These are phyloP conservation scores for Lentinus tigrinus DNA, from an alignment of 768 basidiomycete species.

Conservation along the genomic window DNA sequence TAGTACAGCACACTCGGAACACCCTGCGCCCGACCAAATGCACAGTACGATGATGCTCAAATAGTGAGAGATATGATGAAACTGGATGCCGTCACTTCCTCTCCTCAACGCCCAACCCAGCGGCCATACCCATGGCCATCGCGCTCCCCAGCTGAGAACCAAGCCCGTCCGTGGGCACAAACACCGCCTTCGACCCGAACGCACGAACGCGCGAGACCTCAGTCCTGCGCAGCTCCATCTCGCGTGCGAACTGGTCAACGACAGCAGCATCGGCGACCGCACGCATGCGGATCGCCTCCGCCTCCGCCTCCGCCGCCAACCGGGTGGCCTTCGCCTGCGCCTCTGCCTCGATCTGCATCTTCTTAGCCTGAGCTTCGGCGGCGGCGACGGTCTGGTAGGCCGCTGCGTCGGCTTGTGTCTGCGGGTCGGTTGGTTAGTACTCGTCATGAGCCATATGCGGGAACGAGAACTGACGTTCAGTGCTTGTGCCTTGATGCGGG, in stretches of 20 bases:
- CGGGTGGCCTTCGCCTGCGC: slow-evolving; percentile 78
- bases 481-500: slow-evolving; percentile 70
- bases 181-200: slow-evolving; percentile 67
- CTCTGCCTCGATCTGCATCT: slow-evolving; percentile 65
- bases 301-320: slow-evolving; percentile 74
- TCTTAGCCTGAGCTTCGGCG: slow-evolving; percentile 71
- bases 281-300: slow-evolving; percentile 63
- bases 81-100: background rate
- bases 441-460: background rate
- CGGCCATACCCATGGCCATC: slow-evolving; percentile 56
- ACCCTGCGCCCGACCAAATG: no score
- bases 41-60: no score
- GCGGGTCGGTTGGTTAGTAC: background rate
- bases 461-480: slow-evolving; percentile 39
- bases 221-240: slow-evolving; percentile 70
- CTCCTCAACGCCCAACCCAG: slow-evolving; percentile 11
- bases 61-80: no score
- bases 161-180: slow-evolving; percentile 63
- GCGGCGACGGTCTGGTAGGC: slow-evolving; percentile 73
- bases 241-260: slow-evolving; percentile 63
- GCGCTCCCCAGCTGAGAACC: slow-evolving; percentile 59
- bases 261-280: slow-evolving; percentile 63
- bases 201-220: slow-evolving; percentile 64
- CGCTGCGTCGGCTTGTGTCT: slow-evolving; percentile 73
- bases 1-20: no score